Conservation (phyloP, 768 basidiomycete genomes). For the Bullera alba region DNA sequence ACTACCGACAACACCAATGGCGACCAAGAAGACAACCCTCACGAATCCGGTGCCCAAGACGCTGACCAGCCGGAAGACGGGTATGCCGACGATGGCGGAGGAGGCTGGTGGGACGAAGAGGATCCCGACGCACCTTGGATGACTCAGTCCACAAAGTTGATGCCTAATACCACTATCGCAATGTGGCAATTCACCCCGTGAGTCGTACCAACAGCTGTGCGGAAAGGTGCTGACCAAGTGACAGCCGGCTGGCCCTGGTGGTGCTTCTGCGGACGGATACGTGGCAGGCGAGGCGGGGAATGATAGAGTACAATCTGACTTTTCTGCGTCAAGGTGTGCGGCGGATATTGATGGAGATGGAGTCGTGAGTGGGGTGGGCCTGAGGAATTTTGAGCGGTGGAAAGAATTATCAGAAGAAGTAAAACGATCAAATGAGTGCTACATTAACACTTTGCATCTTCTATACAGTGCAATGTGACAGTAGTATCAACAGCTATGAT, state of each 20-base stretch:
- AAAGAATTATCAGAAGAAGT: background rate
- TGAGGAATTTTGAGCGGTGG: background rate
- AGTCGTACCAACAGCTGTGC: constrained; percentile 14
- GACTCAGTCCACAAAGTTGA: constrained; percentile 30
- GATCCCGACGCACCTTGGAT: constrained; percentile 37
- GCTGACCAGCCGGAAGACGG: constrained; percentile 1
- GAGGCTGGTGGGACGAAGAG: constrained; percentile 41
- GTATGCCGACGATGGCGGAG: constrained; percentile 17
- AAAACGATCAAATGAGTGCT: background rate
- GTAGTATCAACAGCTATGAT: background rate
- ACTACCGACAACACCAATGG: constrained; percentile 1
- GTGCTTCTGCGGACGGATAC: constrained; percentile 37
- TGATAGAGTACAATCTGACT: constrained; percentile 45
- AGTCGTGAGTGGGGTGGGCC: background rate
- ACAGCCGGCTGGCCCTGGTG: constrained; percentile 36
- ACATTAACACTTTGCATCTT: background rate
- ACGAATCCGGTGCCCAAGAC: background rate
- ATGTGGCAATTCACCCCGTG: constrained; percentile 45
- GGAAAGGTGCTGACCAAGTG: constrained; percentile 1
- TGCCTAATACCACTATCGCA: constrained; percentile 39
- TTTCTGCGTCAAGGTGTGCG: constrained; percentile 42
- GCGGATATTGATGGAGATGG: constrained; percentile 39
- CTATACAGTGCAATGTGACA: background rate
- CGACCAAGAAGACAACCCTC: constrained; percentile 1
- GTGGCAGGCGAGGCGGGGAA: constrained; percentile 36